Evolutionary conservation across 2,329 filamentous ascomycete genomes (phyloP), one percentile per base, ranked within the genome.

Genomic region (Trichophyton benhamiae): DNA sequence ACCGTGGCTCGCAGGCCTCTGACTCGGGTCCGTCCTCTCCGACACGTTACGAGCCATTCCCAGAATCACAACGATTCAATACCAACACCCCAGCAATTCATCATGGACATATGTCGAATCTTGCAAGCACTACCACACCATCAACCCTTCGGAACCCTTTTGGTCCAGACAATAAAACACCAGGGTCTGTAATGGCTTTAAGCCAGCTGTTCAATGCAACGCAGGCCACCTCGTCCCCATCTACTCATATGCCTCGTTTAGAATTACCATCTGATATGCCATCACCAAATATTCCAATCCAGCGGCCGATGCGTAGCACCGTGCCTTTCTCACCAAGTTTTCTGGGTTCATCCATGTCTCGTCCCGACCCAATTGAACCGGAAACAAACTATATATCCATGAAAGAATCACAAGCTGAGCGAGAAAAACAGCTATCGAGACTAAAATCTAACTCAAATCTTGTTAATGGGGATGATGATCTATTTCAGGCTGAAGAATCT

Each of bases 1-100:
- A 85, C 85, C 76, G 86, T 79, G 52, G 86, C 83, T 69, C 82
- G 82, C 73, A 75, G n/a, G 69, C 70, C 61, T 68, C 65, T 60
- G 71, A 70, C 20, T 64, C 67, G 11, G 69, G 66, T 22, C 68
- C 72, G 9, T 76, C 74, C 1, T 75, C 74, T 41, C 74, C 74
- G 8, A 67, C 72, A 59, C 68, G 68, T 6, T 72, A 68, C 52
- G 71, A 74, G 33, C 72, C 73, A 20, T 78, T 78, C 61, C 76
- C 76, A 1, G 76, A 79, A 64, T 79, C 77, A 1, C 77, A 79
- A 64, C 72, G 77, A 0, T 76, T 76, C 27, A 68, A 78, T 61
- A 68, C 71, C 27, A 74, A 71, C 11, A 78, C 77, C 1, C 77
- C 76, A 1, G 72, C 72, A 0, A 72, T 71, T 11, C 69, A 67